These are phyloP conservation scores for Abrus pulchellus DNA, from an alignment of 306 rosid genomes.

Conservation along the genomic window DNA sequence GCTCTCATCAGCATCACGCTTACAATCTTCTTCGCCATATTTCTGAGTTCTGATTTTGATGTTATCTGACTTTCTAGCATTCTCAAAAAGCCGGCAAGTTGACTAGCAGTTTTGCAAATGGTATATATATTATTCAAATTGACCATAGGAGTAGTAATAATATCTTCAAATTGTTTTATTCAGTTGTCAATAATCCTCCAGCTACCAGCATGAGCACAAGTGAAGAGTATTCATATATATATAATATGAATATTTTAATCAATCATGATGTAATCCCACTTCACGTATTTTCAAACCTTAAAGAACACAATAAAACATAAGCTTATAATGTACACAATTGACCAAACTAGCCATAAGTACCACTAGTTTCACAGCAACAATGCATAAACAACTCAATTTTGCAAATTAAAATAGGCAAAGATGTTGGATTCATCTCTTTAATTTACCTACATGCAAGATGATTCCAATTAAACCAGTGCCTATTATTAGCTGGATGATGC, in stretches of 20 bases:
- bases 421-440: constrained; percentile 46
- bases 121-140: background rate
- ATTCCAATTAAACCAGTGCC: constrained; percentile 19
- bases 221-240: background rate
- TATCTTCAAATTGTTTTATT: constrained; percentile 54
- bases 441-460: constrained; percentile 26
- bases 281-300: constrained; percentile 23
- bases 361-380: background rate
- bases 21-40: background rate
- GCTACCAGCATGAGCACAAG: constrained; percentile 48
- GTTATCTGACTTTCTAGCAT: constrained; percentile 50
- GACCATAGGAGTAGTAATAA: constrained; percentile 11
- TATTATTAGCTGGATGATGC: constrained; percentile 43
- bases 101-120: constrained; percentile 20
- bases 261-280: constrained; percentile 52
- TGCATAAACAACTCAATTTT: constrained; percentile 13
- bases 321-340: constrained; percentile 9
- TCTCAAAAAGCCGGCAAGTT: constrained; percentile 54
- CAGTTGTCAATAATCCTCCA: constrained; percentile 54
- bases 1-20: constrained; percentile 8
- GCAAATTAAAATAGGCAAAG: background rate
- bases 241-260: background rate
- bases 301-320: constrained; percentile 7
- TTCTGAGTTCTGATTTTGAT: constrained; percentile 36
- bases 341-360: constrained; percentile 13